These are phyloP conservation scores for Plasmopara muralis DNA, from an alignment of 352 stramenopile species.

Conservation along the genomic window DNA sequence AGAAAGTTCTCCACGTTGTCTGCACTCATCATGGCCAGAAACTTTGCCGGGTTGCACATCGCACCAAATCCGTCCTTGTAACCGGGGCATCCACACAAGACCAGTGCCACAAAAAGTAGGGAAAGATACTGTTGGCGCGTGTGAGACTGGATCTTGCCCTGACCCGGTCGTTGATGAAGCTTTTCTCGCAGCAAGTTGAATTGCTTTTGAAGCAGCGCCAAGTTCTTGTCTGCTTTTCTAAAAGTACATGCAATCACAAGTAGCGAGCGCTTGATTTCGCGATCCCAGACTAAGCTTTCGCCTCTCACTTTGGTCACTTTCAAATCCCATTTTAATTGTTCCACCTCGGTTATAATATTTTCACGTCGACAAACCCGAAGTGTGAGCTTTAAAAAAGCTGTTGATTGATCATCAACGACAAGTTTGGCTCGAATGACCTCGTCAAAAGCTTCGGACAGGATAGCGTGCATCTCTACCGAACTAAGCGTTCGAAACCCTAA, in stretches of 20 bases:
- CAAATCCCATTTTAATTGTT: slow-evolving; percentile 22
- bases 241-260: slow-evolving; percentile 6
- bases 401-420: slow-evolving; percentile 22
- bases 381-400: slow-evolving; percentile 30
- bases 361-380: slow-evolving; percentile 17
- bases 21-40: slow-evolving; percentile 1
- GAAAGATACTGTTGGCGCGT: slow-evolving; percentile 6
- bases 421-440: slow-evolving; percentile 28
- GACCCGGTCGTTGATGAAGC: not conserved
- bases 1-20: slow-evolving; percentile 8
- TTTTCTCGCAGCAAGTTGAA: slow-evolving; percentile 6
- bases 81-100: slow-evolving; percentile 7
- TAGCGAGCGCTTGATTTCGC: slow-evolving; percentile 26
- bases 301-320: slow-evolving; percentile 33
- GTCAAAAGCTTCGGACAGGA: slow-evolving; percentile 19
- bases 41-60: slow-evolving; percentile 6
- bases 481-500: slow-evolving; percentile 4
- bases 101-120: slow-evolving; percentile 5
- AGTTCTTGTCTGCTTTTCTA: not conserved
- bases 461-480: slow-evolving; percentile 8
- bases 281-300: slow-evolving; percentile 27
- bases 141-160: not conserved
- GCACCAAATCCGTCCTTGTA: slow-evolving; percentile 6
- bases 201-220: slow-evolving; percentile 1
- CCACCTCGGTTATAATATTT: slow-evolving; percentile 8